A percentile compares a stretch with the other conserved stretches of the same genome.
phyloP scores from a whole-genome alignment of 768 basidiomycete genomes.

The Tricholoma hemisulphureum region DNA sequence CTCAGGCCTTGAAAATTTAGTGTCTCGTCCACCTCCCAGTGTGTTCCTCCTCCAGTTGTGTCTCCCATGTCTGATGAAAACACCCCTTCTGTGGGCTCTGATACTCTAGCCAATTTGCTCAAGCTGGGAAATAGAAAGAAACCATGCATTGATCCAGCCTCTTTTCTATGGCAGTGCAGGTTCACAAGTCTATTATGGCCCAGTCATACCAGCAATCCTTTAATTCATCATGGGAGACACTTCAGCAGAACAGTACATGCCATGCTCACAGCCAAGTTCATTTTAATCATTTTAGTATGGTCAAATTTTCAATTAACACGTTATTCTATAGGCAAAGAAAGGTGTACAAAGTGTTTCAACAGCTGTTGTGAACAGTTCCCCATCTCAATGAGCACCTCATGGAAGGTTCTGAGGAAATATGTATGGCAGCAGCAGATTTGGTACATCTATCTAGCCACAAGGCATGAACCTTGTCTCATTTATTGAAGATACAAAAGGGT shows the following conservation, averaged over 20 bases:
- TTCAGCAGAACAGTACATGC: slow-evolving; percentile 16
- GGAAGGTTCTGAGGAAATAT: not conserved
- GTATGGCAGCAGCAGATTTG: not conserved
- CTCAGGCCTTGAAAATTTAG: not conserved
- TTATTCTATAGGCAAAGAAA: not conserved
- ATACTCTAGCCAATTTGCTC: not conserved
- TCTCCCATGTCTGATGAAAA: not conserved
- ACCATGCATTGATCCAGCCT: not conserved
- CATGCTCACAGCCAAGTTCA: not conserved
- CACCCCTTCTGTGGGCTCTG: not conserved
- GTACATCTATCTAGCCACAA: not conserved
- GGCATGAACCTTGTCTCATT: not conserved
- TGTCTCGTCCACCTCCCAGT: not conserved
- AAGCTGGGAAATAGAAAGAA: not conserved
- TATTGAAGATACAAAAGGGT: slow-evolving; percentile 22
- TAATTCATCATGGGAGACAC: slow-evolving; percentile 20
- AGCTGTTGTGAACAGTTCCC: not conserved
- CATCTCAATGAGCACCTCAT: not conserved
- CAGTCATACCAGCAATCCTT: not conserved
- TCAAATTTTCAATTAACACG: not conserved
- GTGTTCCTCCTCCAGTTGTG: not conserved
- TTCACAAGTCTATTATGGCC: not conserved
- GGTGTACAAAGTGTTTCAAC: not conserved
- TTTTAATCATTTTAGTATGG: not conserved
- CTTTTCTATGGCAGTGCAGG: not conserved